Evolutionary conservation across 805 yeast species (phyloP), one percentile per base, ranked within the genome.

Genomic region (Candida parachauliodes): DNA sequence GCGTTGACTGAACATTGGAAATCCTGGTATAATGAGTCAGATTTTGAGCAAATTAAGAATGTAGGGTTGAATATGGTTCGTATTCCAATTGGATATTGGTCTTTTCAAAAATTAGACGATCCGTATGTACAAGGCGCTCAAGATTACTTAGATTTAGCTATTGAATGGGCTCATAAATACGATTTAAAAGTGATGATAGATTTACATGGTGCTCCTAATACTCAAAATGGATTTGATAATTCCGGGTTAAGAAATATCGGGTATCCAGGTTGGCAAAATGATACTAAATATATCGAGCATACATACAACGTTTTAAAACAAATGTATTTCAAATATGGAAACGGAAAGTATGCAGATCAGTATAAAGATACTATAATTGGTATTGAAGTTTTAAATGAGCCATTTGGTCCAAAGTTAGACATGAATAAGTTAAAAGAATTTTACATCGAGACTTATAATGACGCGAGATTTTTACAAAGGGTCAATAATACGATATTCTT

Each of bases 161-260:
- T 86, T 26, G 74, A 64, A 32, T 86, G 94, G 94, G 78, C 83
- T 14, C 58, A 74, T 16, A 64, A 65, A 28, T 57, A 79, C 47
- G 80, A 70, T 11, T 60, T 86, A 43, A 74, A 82, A 41, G 83
- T 80, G 3, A 79, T 85, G 81, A 61, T 86, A 36, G 94, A 86
- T 52, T 59, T 86, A 37, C 95, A 86, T 50, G 88, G 93, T 10
- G 81, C 74, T 8, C 93, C 94, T 5, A 93, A 91, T 1, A 81
- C 89, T 1, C 94, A 86, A 52, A 86, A 86, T 56, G 94, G 94
- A 10, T 85, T 85, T 65, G 91, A 85, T 51, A 86, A 85, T 50
- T 79, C 87, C 6, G 95, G 95, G 23, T 59, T 72, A 20, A 67
- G 88, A 51, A 77, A 55, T 36, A 48, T 58, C 5, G 62, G 59